Percentiles rank a stretch among this genome's conserved stretches.
These are phyloP conservation scores for Corchorus capsularis DNA, from an alignment of 345 rosid species.

Conservation along the genomic window DNA sequence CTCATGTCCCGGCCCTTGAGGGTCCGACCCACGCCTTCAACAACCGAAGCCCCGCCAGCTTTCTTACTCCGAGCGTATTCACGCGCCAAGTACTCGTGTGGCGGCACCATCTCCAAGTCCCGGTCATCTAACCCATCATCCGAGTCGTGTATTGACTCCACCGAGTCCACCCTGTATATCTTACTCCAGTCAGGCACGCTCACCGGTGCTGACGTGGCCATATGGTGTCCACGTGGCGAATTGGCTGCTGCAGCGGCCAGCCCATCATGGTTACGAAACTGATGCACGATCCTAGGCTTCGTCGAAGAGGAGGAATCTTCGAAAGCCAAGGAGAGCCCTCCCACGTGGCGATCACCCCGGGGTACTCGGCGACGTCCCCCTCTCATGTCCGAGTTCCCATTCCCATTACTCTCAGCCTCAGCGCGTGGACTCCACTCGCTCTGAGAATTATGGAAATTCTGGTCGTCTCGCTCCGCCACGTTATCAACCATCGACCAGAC, in stretches of 20 bases:
- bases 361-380: constrained; percentile 23
- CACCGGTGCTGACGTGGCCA: constrained; percentile 86
- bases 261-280: constrained; percentile 53
- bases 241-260: constrained; percentile 23
- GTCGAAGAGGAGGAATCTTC: constrained; percentile 48
- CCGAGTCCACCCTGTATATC: constrained; percentile 76
- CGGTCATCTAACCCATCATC: constrained; percentile 61
- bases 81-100: constrained; percentile 91
- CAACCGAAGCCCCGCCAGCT: constrained; percentile 58
- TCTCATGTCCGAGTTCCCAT: neutral
- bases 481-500: constrained; percentile 73
- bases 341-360: constrained; percentile 38
- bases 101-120: constrained; percentile 78
- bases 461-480: constrained; percentile 31
- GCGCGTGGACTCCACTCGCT: constrained; percentile 52
- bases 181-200: constrained; percentile 97
- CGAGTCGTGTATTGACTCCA: constrained; percentile 71
- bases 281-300: constrained; percentile 73
- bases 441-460: constrained; percentile 1
- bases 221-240: constrained; percentile 41
- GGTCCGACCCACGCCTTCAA: constrained; percentile 87
- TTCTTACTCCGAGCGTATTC: constrained; percentile 53
- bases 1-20: constrained; percentile 91
- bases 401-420: constrained; percentile 26
- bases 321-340: constrained; percentile 74